These are phyloP conservation scores for Solanum paucissectum DNA, from an alignment of 257 asterid genomes.

Conservation along the genomic window DNA sequence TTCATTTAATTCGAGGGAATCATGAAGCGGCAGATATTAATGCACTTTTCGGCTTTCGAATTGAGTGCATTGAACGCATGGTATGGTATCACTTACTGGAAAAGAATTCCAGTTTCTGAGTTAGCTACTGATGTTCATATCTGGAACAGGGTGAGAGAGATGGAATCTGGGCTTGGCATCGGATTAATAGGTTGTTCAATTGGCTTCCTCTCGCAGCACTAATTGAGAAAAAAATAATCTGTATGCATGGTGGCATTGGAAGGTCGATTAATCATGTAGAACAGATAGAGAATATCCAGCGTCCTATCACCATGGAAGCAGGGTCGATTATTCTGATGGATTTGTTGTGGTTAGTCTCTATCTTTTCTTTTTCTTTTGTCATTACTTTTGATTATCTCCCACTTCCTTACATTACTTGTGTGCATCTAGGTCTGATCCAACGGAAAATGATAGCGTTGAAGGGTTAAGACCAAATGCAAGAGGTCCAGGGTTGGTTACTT, in stretches of 20 bases:
- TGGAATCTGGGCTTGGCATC: slow-evolving; percentile 99
- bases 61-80: slow-evolving; percentile 99
- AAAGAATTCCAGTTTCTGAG: not conserved
- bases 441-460: slow-evolving; percentile 98
- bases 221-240: slow-evolving; percentile 88
- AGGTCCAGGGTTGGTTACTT: slow-evolving; percentile 99
- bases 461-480: slow-evolving; percentile 98
- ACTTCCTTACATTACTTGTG: slow-evolving; percentile 5
- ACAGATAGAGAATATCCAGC: slow-evolving; percentile 91
- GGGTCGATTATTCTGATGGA: slow-evolving; percentile 98
- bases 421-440: slow-evolving; percentile 90
- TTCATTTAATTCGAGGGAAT: slow-evolving; percentile 94
- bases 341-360: slow-evolving; percentile 65
- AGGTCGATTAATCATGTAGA: slow-evolving; percentile 94
- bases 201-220: slow-evolving; percentile 99
- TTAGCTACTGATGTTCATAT: slow-evolving; percentile 6
- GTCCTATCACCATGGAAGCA: slow-evolving; percentile 99
- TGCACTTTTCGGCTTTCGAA: slow-evolving; percentile 96
- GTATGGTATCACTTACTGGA: slow-evolving; percentile 21
- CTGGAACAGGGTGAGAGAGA: slow-evolving; percentile 93
- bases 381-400: not conserved
- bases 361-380: not conserved
- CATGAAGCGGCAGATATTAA: slow-evolving; percentile 99
- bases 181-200: slow-evolving; percentile 86
- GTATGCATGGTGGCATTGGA: slow-evolving; percentile 99